Evolutionary conservation across 2,329 filamentous ascomycete species (phyloP).

Genomic region (Cercospora sp.): DNA sequence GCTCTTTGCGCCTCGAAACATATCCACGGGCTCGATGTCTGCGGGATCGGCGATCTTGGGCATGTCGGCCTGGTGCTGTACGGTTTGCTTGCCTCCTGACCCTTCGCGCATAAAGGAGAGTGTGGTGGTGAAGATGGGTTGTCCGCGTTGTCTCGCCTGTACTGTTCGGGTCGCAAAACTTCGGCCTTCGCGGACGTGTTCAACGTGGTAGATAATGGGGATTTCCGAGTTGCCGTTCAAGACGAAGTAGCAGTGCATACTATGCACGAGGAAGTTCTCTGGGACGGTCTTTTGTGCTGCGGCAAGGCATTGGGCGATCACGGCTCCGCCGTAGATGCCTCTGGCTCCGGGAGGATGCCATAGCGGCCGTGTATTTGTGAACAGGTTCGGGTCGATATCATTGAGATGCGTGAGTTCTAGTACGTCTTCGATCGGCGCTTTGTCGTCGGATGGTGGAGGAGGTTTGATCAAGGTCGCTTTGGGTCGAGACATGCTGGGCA

Average conservation of each 20-base stretch:
- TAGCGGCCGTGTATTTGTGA: constrained; percentile 86
- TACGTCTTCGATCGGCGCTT: constrained; percentile 83
- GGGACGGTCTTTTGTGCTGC: constrained; percentile 88
- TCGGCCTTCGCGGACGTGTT: constrained; percentile 84
- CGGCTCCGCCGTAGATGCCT: constrained; percentile 89
- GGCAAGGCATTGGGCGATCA: constrained; percentile 87
- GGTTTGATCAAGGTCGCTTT: constrained; percentile 64
- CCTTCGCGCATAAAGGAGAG: constrained; percentile 78
- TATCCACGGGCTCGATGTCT: constrained; percentile 40
- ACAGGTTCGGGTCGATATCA: constrained; percentile 80
- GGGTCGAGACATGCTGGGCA: constrained; percentile 15
- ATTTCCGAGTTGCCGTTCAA: constrained; percentile 82
- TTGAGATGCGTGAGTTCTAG: constrained; percentile 79
- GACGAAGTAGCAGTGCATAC: constrained; percentile 99
- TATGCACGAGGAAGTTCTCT: constrained; percentile 78
- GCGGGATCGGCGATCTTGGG: constrained; percentile 47
- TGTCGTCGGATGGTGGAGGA: constrained; percentile 68
- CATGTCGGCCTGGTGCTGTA: constrained; percentile 66
- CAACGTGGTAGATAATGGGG: constrained; percentile 92
- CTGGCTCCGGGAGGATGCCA: constrained; percentile 92
- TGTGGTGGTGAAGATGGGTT: constrained; percentile 92
- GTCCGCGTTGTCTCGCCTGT: constrained; percentile 86
- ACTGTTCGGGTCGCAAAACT: constrained; percentile 92
- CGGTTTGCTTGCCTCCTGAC: constrained; percentile 55
- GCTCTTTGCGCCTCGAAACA: constrained; percentile 40